phyloP scores from a whole-genome alignment of 192 early-diverging fungal species.

The Rhizophagus clarus region DNA sequence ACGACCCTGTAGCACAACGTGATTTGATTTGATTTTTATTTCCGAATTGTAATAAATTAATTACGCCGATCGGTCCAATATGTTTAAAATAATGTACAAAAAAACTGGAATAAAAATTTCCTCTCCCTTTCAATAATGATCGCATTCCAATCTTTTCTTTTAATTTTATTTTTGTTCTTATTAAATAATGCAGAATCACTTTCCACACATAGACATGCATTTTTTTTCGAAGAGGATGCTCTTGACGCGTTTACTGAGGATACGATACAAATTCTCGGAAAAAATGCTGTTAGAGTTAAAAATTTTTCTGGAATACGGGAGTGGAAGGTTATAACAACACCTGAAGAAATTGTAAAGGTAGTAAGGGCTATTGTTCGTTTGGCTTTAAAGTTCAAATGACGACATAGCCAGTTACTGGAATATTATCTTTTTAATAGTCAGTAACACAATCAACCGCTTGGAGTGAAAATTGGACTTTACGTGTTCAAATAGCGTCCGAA shows the following conservation, averaged over 20 bases:
- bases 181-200: neutral
- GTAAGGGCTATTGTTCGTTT: neutral
- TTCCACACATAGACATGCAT: slow-evolving; percentile 1
- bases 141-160: neutral
- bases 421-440: neutral
- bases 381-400: neutral
- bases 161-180: neutral
- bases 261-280: neutral
- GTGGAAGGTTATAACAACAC: neutral
- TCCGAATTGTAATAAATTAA: too few relatives aligned
- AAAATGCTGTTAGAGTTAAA: neutral
- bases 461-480: neutral
- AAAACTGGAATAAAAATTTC: too few relatives aligned
- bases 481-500: slow-evolving; percentile 15
- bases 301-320: slow-evolving; percentile 11
- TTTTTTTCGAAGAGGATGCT: neutral
- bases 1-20: too few relatives aligned
- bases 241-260: neutral
- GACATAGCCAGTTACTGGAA: neutral
- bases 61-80: too few relatives aligned
- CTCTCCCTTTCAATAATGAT: neutral
- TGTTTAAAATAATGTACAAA: too few relatives aligned
- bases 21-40: too few relatives aligned
- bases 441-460: neutral
- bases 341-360: neutral